These are phyloP conservation scores for Globisporangium iwayamae DNA, from an alignment of 352 stramenopile genomes.

Conservation along the genomic window DNA sequence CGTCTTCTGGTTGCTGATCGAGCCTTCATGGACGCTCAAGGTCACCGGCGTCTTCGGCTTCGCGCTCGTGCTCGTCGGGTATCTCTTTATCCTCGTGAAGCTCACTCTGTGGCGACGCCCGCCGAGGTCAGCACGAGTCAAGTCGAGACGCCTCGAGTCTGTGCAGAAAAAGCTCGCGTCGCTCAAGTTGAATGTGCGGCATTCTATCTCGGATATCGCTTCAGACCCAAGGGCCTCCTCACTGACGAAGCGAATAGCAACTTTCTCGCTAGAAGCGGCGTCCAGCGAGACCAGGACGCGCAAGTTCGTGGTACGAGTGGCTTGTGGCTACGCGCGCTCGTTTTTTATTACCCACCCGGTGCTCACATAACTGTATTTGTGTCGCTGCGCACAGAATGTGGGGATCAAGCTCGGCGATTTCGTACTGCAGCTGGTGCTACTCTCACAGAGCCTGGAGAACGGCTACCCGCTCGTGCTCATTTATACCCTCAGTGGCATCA, in stretches of 20 bases:
- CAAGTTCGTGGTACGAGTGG: too few species aligned
- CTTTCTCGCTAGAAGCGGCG: too few species aligned
- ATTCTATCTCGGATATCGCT: background rate
- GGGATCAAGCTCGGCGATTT: background rate
- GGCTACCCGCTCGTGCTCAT: background rate
- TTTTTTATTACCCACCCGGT: too few species aligned
- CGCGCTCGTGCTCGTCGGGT: slow-evolving; percentile 19
- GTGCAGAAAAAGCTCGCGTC: background rate
- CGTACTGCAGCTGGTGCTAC: background rate
- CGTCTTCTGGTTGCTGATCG: slow-evolving; percentile 33
- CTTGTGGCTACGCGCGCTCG: background rate
- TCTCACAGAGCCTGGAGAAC: background rate
- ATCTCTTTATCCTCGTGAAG: slow-evolving; percentile 17
- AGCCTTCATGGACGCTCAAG: slow-evolving; percentile 19
- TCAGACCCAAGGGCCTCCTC: too few species aligned
- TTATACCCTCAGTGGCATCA: background rate
- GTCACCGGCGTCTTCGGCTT: slow-evolving; percentile 17
- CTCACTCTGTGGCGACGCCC: background rate
- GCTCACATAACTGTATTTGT: background rate
- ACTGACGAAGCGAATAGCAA: too few species aligned
- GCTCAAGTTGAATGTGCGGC: background rate
- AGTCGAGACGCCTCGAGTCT: background rate
- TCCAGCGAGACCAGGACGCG: too few species aligned
- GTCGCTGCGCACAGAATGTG: background rate
- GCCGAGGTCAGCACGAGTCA: too few species aligned